Percentiles rank a stretch among this genome's conserved stretches.
Evolutionary conservation across 1,284 basidiomycete genomes (phyloP).

Genomic region (Ganoderma sinense): DNA sequence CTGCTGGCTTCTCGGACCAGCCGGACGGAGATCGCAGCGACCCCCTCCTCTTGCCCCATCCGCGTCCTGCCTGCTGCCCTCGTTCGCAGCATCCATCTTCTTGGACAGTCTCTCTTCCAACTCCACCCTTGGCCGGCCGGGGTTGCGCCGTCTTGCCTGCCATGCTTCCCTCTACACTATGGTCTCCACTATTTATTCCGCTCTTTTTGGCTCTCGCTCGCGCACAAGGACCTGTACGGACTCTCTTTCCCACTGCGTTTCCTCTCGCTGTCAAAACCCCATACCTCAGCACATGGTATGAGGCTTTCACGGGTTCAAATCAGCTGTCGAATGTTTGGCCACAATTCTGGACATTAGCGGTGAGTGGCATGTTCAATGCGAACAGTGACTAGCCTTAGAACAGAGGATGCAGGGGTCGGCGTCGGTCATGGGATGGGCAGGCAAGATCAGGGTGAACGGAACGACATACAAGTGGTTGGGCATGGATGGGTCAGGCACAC

Average conservation of each 20-base stretch:
- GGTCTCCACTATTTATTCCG: conserved; percentile 17
- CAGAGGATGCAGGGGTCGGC: not conserved
- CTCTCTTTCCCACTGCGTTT: conserved; percentile 21
- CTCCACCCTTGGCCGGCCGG: conserved; percentile 8
- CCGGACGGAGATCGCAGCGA: not conserved
- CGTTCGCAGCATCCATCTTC: not conserved
- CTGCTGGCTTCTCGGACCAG: not conserved
- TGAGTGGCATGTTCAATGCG: not conserved
- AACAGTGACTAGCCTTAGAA: not conserved
- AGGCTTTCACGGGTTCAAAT: not conserved
- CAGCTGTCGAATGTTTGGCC: conserved; percentile 18
- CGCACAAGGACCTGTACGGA: conserved; percentile 21
- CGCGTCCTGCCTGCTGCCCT: not conserved
- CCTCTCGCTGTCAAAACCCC: conserved; percentile 26
- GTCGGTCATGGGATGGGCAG: conserved; percentile 25
- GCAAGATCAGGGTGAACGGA: conserved; percentile 33
- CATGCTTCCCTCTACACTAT: conserved; percentile 18
- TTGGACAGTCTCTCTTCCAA: conserved; percentile 23
- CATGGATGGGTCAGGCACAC: not conserved
- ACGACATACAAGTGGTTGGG: conserved; percentile 33
- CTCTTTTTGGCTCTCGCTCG: conserved; percentile 17
- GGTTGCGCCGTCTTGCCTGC: conserved; percentile 4
- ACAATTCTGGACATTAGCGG: conserved; percentile 15
- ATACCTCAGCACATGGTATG: conserved; percentile 25
- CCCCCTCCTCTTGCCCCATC: not conserved